These are phyloP conservation scores for Fusarium hainanense DNA, from an alignment of 2,329 filamentous ascomycete genomes.

Conservation along the genomic window DNA sequence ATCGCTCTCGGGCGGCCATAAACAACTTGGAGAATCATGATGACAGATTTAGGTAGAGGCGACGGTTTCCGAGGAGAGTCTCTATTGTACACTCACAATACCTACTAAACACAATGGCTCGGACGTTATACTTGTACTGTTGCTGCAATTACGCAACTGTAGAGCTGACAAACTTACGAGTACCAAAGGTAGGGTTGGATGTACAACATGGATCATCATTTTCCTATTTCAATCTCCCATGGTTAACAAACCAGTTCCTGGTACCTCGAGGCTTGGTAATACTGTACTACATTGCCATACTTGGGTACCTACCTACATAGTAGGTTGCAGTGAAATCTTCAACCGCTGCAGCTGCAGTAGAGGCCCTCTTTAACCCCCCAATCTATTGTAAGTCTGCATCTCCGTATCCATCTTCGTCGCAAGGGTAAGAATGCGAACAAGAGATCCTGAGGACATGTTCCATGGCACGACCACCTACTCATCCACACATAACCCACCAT, in stretches of 20 bases:
- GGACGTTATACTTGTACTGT: no score
- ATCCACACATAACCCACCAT: conserved; percentile 23
- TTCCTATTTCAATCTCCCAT: conserved; percentile 16
- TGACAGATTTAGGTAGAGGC: conserved; percentile 1
- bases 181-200: background rate
- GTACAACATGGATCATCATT: conserved; percentile 13
- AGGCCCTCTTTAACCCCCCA: conserved; percentile 22
- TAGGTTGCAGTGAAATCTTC: conserved; percentile 12
- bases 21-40: conserved; percentile 24
- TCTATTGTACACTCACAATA: background rate
- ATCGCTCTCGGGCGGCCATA: conserved; percentile 42
- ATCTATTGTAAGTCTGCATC: background rate
- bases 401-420: conserved; percentile 16
- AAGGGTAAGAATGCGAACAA: conserved; percentile 22
- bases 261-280: conserved; percentile 16
- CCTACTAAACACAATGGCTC: background rate
- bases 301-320: background rate
- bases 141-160: background rate
- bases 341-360: conserved; percentile 17
- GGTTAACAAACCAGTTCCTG: conserved; percentile 16
- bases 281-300: background rate
- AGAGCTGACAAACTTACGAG: background rate
- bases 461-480: conserved; percentile 26
- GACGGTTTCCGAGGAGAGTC: conserved; percentile 11
- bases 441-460: conserved; percentile 30